phyloP scores from a whole-genome alignment of 192 early-diverging fungal species.

The Pilobolus umbonatus region DNA sequence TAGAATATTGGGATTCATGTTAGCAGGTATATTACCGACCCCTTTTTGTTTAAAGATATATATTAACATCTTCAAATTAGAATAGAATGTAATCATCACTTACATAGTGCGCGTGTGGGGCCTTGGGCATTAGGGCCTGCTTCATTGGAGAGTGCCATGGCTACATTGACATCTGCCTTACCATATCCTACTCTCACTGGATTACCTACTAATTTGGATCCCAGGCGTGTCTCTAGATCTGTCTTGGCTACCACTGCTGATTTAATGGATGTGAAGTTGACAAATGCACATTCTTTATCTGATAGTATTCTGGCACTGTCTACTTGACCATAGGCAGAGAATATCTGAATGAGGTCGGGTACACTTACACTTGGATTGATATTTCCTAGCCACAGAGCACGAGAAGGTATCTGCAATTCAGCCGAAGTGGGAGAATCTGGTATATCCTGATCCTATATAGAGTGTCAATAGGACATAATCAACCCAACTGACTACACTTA shows the following conservation, averaged over 20 bases:
- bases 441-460: constrained; percentile 8
- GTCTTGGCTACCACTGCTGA: constrained; percentile 82
- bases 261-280: constrained; percentile 84
- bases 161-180: constrained; percentile 57
- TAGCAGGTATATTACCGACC: constrained; percentile 91
- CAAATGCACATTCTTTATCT: constrained; percentile 96
- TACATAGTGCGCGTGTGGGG: constrained; percentile 70
- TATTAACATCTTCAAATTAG: background rate
- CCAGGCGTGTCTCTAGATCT: constrained; percentile 66
- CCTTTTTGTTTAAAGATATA: constrained; percentile 43
- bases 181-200: constrained; percentile 80
- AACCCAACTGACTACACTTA: background rate
- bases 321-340: constrained; percentile 86
- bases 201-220: constrained; percentile 71
- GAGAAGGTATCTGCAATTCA: constrained; percentile 64
- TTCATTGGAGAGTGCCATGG: constrained; percentile 48
- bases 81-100: constrained; percentile 27
- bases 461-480: background rate
- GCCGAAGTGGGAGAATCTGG: constrained; percentile 13
- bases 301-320: constrained; percentile 86
- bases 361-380: constrained; percentile 78
- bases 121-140: constrained; percentile 46
- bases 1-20: constrained; percentile 65
- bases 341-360: constrained; percentile 75
- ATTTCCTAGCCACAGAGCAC: constrained; percentile 94